Base-by-base conservation (phyloP, 2,329 filamentous ascomycete species). In the Penicillium sp. region DNA sequence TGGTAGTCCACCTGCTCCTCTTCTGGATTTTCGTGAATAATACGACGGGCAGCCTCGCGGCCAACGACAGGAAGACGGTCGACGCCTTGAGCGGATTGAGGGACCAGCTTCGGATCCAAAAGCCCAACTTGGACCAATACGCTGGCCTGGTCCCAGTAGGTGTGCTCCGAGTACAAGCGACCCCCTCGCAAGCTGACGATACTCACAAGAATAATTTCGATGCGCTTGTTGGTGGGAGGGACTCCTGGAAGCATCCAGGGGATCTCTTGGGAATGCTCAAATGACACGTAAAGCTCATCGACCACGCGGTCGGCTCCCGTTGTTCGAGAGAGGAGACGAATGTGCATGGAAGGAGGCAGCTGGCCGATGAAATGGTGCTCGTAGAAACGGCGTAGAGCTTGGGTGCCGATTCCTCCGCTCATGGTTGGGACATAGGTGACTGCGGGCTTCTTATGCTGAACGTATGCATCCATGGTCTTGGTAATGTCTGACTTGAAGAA, bases 121-220 rank as follows among this genome's bases (percentile, higher is more conserved):
- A 87, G 65, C 0, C 85, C 85, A 0, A 85, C 75, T 67, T 87
- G 85, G 46, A 86, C 81, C 14, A 87, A 69, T 7, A 87, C 84
- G 50, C 78, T 82, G 10, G 85, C 85, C 65, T 87, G 85, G 64
- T 87, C 85, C 85, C 85, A 87, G 67, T 87, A 87, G 3, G 86
- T 72, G 53, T 85, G 79, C 68, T 87, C 85, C 18, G 80, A 81
- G 70, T 80, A 83, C 13, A 87, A 70, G 62, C 80, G 82, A 0
- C 81, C 82, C 0, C 77, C 83, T 14, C 82, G 73, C 54, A 87
- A 75, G 33, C 79, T 80, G 2, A 87, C 83, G 9, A 87, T 82
- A 54, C 78, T 82, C 1, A 87, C 81, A 2, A 87, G 70, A 0
- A 83, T 79, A 3, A 85, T 76, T 66, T 87, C 84, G 1, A 87